Evolutionary conservation across 208 protist genomes (phyloP).

Genomic region (Leishmania amazonensis): DNA sequence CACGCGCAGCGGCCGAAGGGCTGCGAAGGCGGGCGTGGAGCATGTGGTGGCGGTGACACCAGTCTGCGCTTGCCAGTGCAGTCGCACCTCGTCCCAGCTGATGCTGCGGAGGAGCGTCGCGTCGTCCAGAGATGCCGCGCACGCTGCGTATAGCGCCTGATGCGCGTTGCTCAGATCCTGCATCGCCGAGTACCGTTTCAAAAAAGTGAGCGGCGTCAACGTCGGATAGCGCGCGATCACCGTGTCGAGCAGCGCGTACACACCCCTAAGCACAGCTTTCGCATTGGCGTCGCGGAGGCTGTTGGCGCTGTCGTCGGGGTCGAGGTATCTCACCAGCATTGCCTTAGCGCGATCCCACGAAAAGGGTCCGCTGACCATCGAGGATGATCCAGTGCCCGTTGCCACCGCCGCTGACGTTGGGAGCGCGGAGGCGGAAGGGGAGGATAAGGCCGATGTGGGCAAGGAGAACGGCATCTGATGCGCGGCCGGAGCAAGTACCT

Average conservation of each 20-base stretch:
- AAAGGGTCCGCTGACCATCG: slow-evolving; percentile 1
- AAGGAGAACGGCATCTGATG: slow-evolving; percentile 3
- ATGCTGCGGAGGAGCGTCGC: slow-evolving; percentile 21
- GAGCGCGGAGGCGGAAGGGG: neutral
- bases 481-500: slow-evolving; percentile 20
- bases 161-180: slow-evolving; percentile 30
- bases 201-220: slow-evolving; percentile 18
- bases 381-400: neutral
- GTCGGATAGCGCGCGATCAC: slow-evolving; percentile 39
- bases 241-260: slow-evolving; percentile 43
- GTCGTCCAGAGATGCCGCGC: slow-evolving; percentile 28
- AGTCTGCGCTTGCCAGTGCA: neutral
- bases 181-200: slow-evolving; percentile 32
- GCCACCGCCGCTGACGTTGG: neutral
- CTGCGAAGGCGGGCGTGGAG: neutral
- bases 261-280: slow-evolving; percentile 33
- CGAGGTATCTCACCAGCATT: slow-evolving; percentile 21
- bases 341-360: slow-evolving; percentile 19
- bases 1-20: slow-evolving; percentile 3
- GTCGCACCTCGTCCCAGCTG: slow-evolving; percentile 16
- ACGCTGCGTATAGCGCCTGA: slow-evolving; percentile 34
- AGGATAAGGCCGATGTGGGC: neutral
- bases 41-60: neutral
- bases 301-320: slow-evolving; percentile 6
- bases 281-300: slow-evolving; percentile 33